Percentiles rank a stretch among this genome's conserved stretches.
Conservation (phyloP, 1,284 basidiomycete genomes). For the Phlebopus sp. region DNA sequence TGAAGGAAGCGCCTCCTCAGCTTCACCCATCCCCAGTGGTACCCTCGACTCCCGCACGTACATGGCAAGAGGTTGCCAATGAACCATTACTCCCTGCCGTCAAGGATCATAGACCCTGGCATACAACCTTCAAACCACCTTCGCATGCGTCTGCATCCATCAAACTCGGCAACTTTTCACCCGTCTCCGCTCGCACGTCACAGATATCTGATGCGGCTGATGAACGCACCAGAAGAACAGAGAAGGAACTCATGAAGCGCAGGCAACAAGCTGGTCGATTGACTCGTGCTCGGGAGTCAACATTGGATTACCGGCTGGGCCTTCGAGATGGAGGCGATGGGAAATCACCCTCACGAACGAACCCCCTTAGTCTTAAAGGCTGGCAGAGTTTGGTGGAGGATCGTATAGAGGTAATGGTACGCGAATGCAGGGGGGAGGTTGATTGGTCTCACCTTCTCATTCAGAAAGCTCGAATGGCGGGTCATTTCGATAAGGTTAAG, state of each 20-base stretch:
- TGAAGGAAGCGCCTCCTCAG: conserved; percentile 49
- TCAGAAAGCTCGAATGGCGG: conserved; percentile 65
- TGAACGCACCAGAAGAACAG: conserved; percentile 48
- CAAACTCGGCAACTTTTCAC: conserved; percentile 47
- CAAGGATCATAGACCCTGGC: conserved; percentile 65
- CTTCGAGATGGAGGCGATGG: conserved; percentile 38
- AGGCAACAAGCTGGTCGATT: conserved; percentile 55
- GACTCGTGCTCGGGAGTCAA: conserved; percentile 67
- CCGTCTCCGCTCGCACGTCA: conserved; percentile 20
- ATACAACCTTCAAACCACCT: conserved; percentile 63
- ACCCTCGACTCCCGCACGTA: conserved; percentile 4
- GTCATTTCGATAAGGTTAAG: conserved; percentile 71
- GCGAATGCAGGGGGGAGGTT: not conserved
- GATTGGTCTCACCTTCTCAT: conserved; percentile 1
- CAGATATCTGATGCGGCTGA: conserved; percentile 40
- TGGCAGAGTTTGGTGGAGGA: conserved; percentile 80
- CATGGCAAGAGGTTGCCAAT: conserved; percentile 24
- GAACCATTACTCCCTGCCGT: conserved; percentile 51
- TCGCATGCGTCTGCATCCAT: conserved; percentile 52
- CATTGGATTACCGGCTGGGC: conserved; percentile 70
- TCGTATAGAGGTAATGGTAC: conserved; percentile 62
- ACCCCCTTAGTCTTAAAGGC: conserved; percentile 65
- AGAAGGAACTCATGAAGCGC: conserved; percentile 52
- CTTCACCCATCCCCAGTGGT: conserved; percentile 15
- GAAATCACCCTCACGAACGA: conserved; percentile 35